Evolutionary conservation across 257 asterid genomes (phyloP).

Genomic region (Penstemon davidsonii): DNA sequence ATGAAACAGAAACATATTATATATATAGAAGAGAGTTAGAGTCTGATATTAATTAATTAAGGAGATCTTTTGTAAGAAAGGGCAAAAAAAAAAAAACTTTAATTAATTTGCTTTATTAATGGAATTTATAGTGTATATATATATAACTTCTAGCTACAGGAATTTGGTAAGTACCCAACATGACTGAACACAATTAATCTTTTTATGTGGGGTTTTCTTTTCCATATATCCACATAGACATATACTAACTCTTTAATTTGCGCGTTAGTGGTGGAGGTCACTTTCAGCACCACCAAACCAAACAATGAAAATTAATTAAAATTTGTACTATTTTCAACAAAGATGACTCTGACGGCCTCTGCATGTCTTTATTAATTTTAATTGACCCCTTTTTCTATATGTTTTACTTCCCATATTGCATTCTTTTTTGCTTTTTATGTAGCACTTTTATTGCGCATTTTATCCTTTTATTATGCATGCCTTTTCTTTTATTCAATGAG

Average conservation of each 20-base stretch:
- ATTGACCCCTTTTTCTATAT: slow-evolving; percentile 8
- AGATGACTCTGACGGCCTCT: slow-evolving; percentile 21
- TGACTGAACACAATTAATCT: slow-evolving; percentile 3
- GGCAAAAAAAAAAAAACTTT: background rate
- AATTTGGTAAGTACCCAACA: background rate
- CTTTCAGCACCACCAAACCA: slow-evolving; percentile 31
- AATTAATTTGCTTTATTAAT: no score
- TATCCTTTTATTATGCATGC: slow-evolving; percentile 18
- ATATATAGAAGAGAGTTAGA: no score
- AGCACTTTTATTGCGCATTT: slow-evolving; percentile 34
- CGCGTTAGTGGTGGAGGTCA: slow-evolving; percentile 31
- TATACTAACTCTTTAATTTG: slow-evolving; percentile 4
- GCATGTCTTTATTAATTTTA: background rate
- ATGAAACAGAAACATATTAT: no score
- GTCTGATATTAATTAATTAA: background rate
- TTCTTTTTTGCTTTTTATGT: slow-evolving; percentile 28
- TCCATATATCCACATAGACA: background rate
- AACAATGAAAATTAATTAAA: slow-evolving; percentile 21
- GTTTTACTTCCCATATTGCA: background rate
- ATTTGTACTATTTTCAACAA: slow-evolving; percentile 34
- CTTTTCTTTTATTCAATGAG: slow-evolving; percentile 15
- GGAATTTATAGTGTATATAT: no score
- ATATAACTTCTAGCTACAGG: no score
- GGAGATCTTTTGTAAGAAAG: background rate
- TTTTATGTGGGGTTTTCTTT: slow-evolving; percentile 27